Evolutionary conservation across 768 basidiomycete species (phyloP), one percentile per base, ranked within the genome.

Genomic region (Boletus huronensis): DNA sequence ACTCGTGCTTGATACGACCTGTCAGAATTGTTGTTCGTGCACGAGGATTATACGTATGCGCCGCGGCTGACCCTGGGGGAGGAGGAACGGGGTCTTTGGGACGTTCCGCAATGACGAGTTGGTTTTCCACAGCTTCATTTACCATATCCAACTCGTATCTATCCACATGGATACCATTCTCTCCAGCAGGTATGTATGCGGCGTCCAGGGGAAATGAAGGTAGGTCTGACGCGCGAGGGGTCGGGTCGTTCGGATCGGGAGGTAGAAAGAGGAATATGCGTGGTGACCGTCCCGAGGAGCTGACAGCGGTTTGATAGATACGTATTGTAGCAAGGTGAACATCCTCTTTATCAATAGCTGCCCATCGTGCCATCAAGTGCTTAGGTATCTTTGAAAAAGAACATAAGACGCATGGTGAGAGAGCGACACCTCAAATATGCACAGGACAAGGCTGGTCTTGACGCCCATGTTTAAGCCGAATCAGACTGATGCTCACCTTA

Each of bases 81-180:
- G 54, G 79, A 63, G 28, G 77, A 70, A 19, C 75, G 31, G 68
- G 82, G 48, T 77, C 87, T 64, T 90, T 92, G 23, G 86, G 85
- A 49, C 86, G 82, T 70, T 93, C 90, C 0, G 90, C 90, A 34
- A 93, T 82, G 28, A 93, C 89, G 53, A 90, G 80, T 70, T 93
- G 87, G 72, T 93, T 94, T 62, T 90, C 88, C 9, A 91, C 87
- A 31, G 82, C 71, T 58, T 91, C 87, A 58, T 91, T 88, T 40
- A 93, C 84, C 82, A 96, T 91, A 40, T 91, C 87, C 32, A 98
- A 77, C 61, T 93, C 90, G 73, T 93, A 98, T 69, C 84, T 81
- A 63, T 88, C 87, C 5, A 71, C 70, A 26, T 70, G 70, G n/a
- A 68, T 26, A 6, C 64, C 67, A 17, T 66, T 63, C 46, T 65